Percentiles rank a stretch among this genome's conserved stretches.
These are phyloP conservation scores for Poteriospumella lacustris DNA, from an alignment of 108 stramenopile species.

Conservation along the genomic window DNA sequence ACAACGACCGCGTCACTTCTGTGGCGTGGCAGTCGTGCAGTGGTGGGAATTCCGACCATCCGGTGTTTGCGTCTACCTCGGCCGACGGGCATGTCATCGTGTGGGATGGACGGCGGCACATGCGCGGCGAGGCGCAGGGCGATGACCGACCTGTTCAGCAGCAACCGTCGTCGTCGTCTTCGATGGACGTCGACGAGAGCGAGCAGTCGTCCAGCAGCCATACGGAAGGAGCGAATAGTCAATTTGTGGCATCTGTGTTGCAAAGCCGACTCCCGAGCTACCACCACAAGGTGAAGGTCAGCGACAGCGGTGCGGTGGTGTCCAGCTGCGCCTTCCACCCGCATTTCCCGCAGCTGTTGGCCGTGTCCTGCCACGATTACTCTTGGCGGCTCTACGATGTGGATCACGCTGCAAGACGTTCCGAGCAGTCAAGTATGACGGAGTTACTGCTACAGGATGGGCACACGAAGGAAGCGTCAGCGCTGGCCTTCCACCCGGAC, in stretches of 20 bases:
- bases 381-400: constrained; percentile 98
- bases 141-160: neutral
- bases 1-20: constrained; percentile 40
- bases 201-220: neutral
- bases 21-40: neutral
- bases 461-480: constrained; percentile 79
- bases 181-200: neutral
- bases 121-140: neutral
- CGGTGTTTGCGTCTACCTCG: constrained; percentile 10
- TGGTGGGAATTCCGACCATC: neutral
- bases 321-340: constrained; percentile 75
- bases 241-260: no score
- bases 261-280: no score
- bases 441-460: constrained; percentile 91
- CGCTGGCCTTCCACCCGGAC: constrained; percentile 87
- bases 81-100: neutral
- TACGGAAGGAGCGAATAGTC: neutral
- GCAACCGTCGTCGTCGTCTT: neutral
- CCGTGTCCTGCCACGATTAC: constrained; percentile 88
- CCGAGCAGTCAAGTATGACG: no score
- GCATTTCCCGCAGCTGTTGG: constrained; percentile 67
- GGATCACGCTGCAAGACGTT: no score
- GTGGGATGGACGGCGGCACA: no score
- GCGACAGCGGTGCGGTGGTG: neutral
- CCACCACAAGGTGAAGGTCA: no score